Evolutionary conservation across 306 rosid species (phyloP).

Genomic region (Dicorynia guianensis): DNA sequence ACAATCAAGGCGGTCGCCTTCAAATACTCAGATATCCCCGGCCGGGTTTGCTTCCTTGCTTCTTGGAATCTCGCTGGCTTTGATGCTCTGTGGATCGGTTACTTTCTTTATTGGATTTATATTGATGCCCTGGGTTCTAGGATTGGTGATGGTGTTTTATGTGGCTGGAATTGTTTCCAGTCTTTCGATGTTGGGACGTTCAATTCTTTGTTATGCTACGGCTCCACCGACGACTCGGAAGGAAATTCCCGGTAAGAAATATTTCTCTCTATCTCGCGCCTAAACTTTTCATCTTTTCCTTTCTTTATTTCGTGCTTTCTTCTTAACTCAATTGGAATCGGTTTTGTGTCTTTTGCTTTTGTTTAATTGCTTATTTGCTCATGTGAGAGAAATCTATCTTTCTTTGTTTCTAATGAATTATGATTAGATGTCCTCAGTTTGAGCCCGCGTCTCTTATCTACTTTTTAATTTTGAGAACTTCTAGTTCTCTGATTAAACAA

Average conservation of each 20-base stretch:
- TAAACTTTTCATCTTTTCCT: too few relatives aligned
- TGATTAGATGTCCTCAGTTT: neutral
- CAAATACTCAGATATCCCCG: constrained; percentile 64
- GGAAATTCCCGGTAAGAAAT: constrained; percentile 65
- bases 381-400: neutral
- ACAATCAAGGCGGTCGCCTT: constrained; percentile 24
- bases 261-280: neutral
- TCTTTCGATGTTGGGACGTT: constrained; percentile 72
- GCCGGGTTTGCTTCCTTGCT: constrained; percentile 84
- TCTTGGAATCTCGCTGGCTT: constrained; percentile 77
- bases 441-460: neutral
- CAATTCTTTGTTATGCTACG: constrained; percentile 65
- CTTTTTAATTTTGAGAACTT: neutral
- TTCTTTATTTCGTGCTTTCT: neutral
- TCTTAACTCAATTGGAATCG: neutral
- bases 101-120: constrained; percentile 89
- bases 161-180: constrained; percentile 74
- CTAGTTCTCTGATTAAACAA: neutral
- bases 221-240: constrained; percentile 58
- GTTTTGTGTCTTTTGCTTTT: constrained; percentile 5
- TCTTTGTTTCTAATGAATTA: neutral
- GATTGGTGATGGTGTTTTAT: constrained; percentile 71
- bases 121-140: constrained; percentile 93
- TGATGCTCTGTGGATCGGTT: constrained; percentile 95
- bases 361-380: neutral